Evolutionary conservation across 1,284 basidiomycete species (phyloP).

Genomic region (Ustilago esculenta): DNA sequence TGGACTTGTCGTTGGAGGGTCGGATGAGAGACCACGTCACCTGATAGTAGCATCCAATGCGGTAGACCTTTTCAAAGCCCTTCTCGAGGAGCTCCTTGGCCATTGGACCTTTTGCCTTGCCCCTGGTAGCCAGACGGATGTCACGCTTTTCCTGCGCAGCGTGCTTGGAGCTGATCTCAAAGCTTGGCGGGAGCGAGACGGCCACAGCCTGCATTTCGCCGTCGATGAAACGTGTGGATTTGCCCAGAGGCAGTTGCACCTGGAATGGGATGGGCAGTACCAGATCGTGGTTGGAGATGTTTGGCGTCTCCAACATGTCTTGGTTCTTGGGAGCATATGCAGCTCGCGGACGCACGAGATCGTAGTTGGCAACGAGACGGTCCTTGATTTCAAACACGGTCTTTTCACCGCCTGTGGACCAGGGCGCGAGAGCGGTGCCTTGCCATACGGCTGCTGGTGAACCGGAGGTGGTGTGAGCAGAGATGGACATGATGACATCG

Average conservation of each 20-base stretch:
- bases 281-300: conserved; percentile 43
- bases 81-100: conserved; percentile 53
- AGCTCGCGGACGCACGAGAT: conserved; percentile 35
- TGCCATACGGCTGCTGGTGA: conserved; percentile 60
- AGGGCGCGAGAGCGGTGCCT: conserved; percentile 53
- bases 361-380: conserved; percentile 40
- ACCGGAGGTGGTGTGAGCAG: conserved; percentile 56
- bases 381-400: conserved; percentile 54
- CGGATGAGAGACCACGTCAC: conserved; percentile 52
- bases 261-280: conserved; percentile 55
- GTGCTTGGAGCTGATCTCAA: conserved; percentile 57
- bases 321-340: conserved; percentile 44
- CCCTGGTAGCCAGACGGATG: conserved; percentile 45
- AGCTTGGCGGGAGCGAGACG: conserved; percentile 58
- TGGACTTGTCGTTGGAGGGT: conserved; percentile 21
- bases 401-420: conserved; percentile 42
- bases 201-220: conserved; percentile 55
- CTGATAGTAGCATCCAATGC: conserved; percentile 61
- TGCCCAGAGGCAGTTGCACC: conserved; percentile 55
- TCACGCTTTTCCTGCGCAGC: conserved; percentile 48
- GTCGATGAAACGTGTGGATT: conserved; percentile 54
- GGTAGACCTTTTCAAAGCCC: conserved; percentile 53
- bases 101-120: conserved; percentile 37
- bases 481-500: conserved; percentile 58
- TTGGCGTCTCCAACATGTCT: conserved; percentile 40